Conservation (phyloP, 805 yeast species). For the Ogataea haglerorum region DNA sequence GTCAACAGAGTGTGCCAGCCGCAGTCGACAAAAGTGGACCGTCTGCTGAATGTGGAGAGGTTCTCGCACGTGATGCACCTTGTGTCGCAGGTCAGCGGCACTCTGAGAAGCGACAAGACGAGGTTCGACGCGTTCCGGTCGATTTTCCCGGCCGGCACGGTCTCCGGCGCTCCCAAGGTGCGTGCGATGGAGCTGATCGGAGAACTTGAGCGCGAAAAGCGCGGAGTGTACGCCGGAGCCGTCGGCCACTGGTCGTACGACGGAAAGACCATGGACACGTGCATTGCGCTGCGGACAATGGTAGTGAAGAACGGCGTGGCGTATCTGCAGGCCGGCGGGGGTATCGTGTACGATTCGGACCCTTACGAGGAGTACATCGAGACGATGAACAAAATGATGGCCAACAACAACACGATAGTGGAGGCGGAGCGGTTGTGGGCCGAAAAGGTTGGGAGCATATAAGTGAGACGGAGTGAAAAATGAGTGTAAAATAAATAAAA, state of each 20-base stretch:
- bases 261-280: constrained; percentile 92
- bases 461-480: background rate
- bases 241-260: constrained; percentile 98
- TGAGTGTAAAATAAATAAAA: background rate
- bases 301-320: constrained; percentile 87
- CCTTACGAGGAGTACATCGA: constrained; percentile 94
- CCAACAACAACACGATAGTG: constrained; percentile 85
- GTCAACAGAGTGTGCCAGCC: constrained; percentile 95
- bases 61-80: constrained; percentile 97
- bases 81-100: constrained; percentile 93
- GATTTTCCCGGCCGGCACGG: constrained; percentile 98
- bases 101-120: constrained; percentile 74
- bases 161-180: constrained; percentile 97
- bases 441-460: constrained; percentile 1
- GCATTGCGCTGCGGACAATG: constrained; percentile 97
- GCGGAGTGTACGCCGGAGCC: constrained; percentile 98
- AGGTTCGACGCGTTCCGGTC: constrained; percentile 97
- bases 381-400: constrained; percentile 95
- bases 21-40: constrained; percentile 75
- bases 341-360: constrained; percentile 93
- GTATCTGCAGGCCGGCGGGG: constrained; percentile 98
- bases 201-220: constrained; percentile 83
- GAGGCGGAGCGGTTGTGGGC: constrained; percentile 83
- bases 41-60: constrained; percentile 84
- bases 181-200: constrained; percentile 93